Conservation (phyloP, 148 eudicot genomes). For the Nepenthes mirabilis region DNA sequence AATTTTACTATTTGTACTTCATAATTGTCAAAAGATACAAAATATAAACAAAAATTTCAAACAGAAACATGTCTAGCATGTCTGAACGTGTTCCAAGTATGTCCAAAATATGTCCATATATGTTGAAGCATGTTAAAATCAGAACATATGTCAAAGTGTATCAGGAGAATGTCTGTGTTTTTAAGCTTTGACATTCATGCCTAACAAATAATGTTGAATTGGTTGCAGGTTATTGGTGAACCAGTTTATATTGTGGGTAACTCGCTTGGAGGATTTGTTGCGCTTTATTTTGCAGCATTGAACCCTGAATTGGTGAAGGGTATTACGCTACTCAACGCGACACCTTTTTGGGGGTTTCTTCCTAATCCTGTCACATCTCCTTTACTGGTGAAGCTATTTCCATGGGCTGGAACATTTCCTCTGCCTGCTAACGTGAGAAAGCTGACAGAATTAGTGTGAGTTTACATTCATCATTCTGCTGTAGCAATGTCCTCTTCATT, state of each 20-base stretch:
- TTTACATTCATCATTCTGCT: not conserved
- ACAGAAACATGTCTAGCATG: no score
- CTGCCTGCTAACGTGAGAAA: constrained; percentile 62
- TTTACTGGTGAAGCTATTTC: constrained; percentile 54
- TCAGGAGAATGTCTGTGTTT: no score
- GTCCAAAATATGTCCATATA: not conserved
- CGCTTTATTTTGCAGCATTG: constrained; percentile 75
- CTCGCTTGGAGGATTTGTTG: constrained; percentile 94
- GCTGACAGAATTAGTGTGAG: constrained; percentile 58
- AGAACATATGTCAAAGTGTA: no score
- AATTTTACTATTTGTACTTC: not conserved
- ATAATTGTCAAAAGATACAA: no score
- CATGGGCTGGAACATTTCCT: constrained; percentile 93
- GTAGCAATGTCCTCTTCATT: not conserved
- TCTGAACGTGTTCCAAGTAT: no score
- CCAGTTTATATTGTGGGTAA: constrained; percentile 90
- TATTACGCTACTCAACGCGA: constrained; percentile 82
- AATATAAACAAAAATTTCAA: no score
- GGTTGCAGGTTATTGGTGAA: constrained; percentile 75
- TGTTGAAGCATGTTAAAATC: not conserved
- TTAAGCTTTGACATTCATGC: not conserved
- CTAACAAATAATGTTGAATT: not conserved
- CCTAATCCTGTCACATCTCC: constrained; percentile 79
- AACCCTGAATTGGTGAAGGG: constrained; percentile 78
- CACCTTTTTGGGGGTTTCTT: constrained; percentile 96